Conservation (phyloP, 1,284 basidiomycete genomes). For the Golubevia sp. region DNA sequence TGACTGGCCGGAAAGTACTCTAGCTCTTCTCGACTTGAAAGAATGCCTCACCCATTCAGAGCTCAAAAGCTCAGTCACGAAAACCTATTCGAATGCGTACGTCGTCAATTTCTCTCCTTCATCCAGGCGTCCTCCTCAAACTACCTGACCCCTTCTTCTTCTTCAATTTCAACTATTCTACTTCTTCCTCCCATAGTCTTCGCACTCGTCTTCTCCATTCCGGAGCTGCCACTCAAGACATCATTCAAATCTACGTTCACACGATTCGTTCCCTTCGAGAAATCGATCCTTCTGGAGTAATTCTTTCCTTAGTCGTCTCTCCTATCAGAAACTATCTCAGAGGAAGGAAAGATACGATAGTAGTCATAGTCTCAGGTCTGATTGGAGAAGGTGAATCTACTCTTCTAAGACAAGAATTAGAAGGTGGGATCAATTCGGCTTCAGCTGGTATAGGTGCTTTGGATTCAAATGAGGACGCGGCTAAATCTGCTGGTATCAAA, state of each 20-base stretch:
- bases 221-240: slow-evolving; percentile 90
- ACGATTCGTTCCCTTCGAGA: slow-evolving; percentile 89
- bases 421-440: neutral
- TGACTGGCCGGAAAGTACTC: too few relatives aligned
- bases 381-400: too few relatives aligned
- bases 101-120: neutral
- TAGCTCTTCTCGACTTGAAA: too few relatives aligned
- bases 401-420: slow-evolving; percentile 47
- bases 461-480: neutral
- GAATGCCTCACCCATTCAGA: too few relatives aligned
- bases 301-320: slow-evolving; percentile 73
- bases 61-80: too few relatives aligned
- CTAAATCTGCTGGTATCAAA: neutral
- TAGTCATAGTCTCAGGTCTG: slow-evolving; percentile 30
- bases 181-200: slow-evolving; percentile 63
- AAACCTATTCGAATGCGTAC: too few relatives aligned
- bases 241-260: slow-evolving; percentile 89
- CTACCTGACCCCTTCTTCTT: too few relatives aligned
- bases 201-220: slow-evolving; percentile 81
- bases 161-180: too few relatives aligned
- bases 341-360: slow-evolving; percentile 44
- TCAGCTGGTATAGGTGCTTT: neutral
- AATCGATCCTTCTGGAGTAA: slow-evolving; percentile 86
- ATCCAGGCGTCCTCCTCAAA: too few relatives aligned
- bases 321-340: slow-evolving; percentile 5